Base-by-base conservation (phyloP, 1,284 basidiomycete genomes). In the Cystobasidiaceae sp. region DNA sequence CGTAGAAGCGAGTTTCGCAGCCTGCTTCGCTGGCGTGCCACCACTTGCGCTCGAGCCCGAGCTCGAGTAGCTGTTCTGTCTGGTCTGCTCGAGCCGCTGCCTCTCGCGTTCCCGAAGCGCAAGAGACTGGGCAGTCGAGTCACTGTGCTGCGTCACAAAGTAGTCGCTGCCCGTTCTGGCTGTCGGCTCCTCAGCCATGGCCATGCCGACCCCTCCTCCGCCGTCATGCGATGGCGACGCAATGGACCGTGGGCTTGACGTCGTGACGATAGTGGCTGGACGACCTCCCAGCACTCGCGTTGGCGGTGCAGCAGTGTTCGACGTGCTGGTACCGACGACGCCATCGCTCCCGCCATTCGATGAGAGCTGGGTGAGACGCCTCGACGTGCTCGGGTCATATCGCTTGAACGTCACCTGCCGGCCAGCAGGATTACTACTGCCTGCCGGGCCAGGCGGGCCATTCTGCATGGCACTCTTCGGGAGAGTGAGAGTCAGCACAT, bases 241-340 rank as follows among this genome's bases (percentile, higher is more conserved):
- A 56, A 56, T 56, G 39, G 54, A 56, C 25, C 54, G n/a, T 8
- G 54, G 37, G n/a, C 39, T 39, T 11, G 11, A 11, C 11, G 37
- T n/a, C 11, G 37, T 11, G 37, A 39, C 37, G n/a, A 39, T 39
- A 27, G 34, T 4, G 23, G 54, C 54, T 17, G 33, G 17, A 19
- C 37, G n/a, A 23, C 51, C 56, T 19, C 61, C 61, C 3, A 64
- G 61, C 21, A 64, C 61, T 30, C 61, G 55, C 1, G 61, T 51
- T 5, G 58, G 58, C 1, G 56, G 56, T 25, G 58, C 58, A 7
- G 46, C 58, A 37, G 17, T 30, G 44, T 59, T 59, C 1, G 34
- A 45, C 32, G 50, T 27, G 32, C 37, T 33, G 28, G 17, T 33
- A 37, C 39, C 32, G 49, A 13, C 17, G 23, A 39, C 32, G 19